Evolutionary conservation across 2,329 filamentous ascomycete genomes (phyloP).

Genomic region (Dothideomycetes sp.): DNA sequence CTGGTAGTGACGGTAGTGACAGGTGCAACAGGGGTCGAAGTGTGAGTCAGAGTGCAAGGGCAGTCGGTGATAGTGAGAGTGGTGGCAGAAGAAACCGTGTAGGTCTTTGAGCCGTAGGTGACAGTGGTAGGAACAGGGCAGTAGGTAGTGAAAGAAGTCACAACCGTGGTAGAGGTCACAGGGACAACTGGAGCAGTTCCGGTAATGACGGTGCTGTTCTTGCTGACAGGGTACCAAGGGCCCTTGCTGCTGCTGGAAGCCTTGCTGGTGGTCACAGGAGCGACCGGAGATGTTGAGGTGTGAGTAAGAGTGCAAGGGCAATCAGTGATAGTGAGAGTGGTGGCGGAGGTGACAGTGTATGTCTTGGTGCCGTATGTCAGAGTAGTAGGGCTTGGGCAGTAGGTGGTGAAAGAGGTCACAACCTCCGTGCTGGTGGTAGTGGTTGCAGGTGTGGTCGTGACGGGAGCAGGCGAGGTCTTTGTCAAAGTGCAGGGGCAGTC

Average conservation of each 20-base stretch:
- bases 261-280: background rate
- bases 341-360: slow-evolving; percentile 14
- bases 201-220: background rate
- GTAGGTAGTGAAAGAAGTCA: slow-evolving; percentile 14
- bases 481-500: slow-evolving; percentile 11
- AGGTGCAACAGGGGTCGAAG: background rate
- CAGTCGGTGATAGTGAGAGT: slow-evolving; percentile 16
- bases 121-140: slow-evolving; percentile 14
- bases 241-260: slow-evolving; percentile 11
- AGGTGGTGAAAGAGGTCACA: slow-evolving; percentile 14
- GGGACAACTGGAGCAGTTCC: slow-evolving; percentile 3
- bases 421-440: slow-evolving; percentile 12
- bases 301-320: slow-evolving; percentile 11
- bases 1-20: slow-evolving; percentile 1
- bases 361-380: slow-evolving; percentile 14
- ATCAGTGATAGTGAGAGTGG: slow-evolving; percentile 16
- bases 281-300: background rate
- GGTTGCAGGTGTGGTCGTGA: background rate
- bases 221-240: slow-evolving; percentile 9
- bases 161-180: slow-evolving; percentile 12
- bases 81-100: slow-evolving; percentile 14
- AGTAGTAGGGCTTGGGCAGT: slow-evolving; percentile 15
- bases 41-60: slow-evolving; percentile 9
- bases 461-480: background rate
- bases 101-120: slow-evolving; percentile 10